Conservation (phyloP, 441 rosid genomes). For the Capsella rubella region DNA sequence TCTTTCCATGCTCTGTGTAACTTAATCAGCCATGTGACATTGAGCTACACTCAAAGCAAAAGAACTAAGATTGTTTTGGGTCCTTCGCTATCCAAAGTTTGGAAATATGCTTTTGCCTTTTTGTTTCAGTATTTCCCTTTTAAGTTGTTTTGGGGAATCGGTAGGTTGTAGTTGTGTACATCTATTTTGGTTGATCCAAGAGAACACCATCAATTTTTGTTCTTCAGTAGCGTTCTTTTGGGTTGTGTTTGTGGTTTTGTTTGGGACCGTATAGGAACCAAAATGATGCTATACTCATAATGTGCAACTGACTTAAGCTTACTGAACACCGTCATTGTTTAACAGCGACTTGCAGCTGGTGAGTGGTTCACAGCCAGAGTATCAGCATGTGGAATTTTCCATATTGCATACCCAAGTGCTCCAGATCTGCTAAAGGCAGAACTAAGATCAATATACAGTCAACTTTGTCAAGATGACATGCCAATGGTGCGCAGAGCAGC, state of each 20-base stretch:
- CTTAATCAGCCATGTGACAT: not conserved
- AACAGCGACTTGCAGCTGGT: slow-evolving; percentile 85
- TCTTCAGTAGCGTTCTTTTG: not conserved
- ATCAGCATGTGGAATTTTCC: slow-evolving; percentile 87
- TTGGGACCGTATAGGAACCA: not conserved
- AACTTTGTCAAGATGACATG: slow-evolving; percentile 96
- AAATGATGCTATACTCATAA: not conserved
- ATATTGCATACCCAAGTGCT: slow-evolving; percentile 89
- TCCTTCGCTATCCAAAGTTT: not conserved
- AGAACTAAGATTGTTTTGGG: not conserved
- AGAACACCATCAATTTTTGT: not conserved
- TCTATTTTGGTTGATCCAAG: not conserved
- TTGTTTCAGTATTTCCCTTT: slow-evolving; percentile 4
- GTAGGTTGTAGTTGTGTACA: not conserved
- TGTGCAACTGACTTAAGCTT: not conserved
- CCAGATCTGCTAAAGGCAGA: slow-evolving; percentile 67
- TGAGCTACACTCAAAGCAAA: not conserved
- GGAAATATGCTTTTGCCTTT: slow-evolving; percentile 5
- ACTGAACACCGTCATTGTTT: not conserved
- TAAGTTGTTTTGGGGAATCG: not conserved
- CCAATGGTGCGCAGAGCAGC: slow-evolving; percentile 98
- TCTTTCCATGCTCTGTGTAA: not conserved
- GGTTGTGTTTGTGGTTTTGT: slow-evolving; percentile 13
- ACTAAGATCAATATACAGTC: slow-evolving; percentile 68
- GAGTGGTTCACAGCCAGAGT: slow-evolving; percentile 98